Evolutionary conservation across 345 rosid genomes (phyloP).

Genomic region (Ceriops tagal): DNA sequence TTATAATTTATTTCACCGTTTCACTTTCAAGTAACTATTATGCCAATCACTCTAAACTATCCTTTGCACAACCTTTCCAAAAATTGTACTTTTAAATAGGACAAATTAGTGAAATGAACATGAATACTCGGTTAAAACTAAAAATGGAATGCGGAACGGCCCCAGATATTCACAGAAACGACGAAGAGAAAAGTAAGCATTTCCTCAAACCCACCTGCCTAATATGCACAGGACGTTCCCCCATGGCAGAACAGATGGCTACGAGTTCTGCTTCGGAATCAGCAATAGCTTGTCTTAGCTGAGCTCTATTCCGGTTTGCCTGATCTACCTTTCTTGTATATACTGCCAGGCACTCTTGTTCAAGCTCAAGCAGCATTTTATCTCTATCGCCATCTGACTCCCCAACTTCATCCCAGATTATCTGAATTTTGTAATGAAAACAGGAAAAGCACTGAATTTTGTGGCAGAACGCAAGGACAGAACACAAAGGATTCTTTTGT

Average conservation of each 20-base stretch:
- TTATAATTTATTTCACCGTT: too few species aligned
- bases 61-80: too few species aligned
- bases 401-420: slow-evolving; percentile 98
- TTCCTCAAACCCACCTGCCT: slow-evolving; percentile 55
- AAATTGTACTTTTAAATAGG: too few species aligned
- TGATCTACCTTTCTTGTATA: slow-evolving; percentile 90
- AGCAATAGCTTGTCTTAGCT: slow-evolving; percentile 76
- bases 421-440: slow-evolving; percentile 33
- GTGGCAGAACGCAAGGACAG: neutral
- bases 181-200: too few species aligned
- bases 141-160: too few species aligned
- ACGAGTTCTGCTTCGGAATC: slow-evolving; percentile 92
- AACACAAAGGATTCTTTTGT: neutral
- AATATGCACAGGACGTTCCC: slow-evolving; percentile 83
- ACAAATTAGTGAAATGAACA: too few species aligned
- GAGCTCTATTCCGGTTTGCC: slow-evolving; percentile 80
- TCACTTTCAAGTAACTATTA: too few species aligned
- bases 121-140: too few species aligned
- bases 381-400: slow-evolving; percentile 80
- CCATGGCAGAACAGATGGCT: slow-evolving; percentile 79
- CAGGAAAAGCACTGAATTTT: neutral
- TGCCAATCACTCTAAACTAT: too few species aligned
- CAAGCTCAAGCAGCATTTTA: slow-evolving; percentile 83
- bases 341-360: slow-evolving; percentile 89
- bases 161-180: too few species aligned